These are phyloP conservation scores for Borealophlyctis nickersoniae DNA, from an alignment of 192 early-diverging fungal species.

Conservation along the genomic window DNA sequence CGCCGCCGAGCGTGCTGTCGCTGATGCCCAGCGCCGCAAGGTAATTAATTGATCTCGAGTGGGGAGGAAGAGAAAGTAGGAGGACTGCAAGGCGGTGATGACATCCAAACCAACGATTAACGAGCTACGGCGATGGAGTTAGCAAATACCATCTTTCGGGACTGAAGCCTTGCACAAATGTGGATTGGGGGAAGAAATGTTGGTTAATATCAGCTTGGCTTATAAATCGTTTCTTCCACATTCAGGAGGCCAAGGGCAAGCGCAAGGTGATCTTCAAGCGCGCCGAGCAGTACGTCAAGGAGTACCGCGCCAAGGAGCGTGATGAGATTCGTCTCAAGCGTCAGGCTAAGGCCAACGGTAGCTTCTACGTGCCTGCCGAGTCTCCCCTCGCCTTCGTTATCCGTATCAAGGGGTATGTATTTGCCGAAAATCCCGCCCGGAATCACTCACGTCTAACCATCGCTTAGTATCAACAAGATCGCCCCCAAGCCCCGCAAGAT, in stretches of 20 bases:
- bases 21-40: slow-evolving; percentile 44
- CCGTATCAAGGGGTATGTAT: slow-evolving; percentile 85
- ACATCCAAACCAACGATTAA: slow-evolving; percentile 24
- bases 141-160: slow-evolving; percentile 66
- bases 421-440: neutral
- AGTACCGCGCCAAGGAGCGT: slow-evolving; percentile 88
- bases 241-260: slow-evolving; percentile 51
- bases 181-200: slow-evolving; percentile 28
- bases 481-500: slow-evolving; percentile 99
- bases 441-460: neutral
- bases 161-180: slow-evolving; percentile 40
- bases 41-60: slow-evolving; percentile 28
- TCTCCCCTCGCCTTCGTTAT: slow-evolving; percentile 97
- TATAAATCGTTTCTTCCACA: neutral
- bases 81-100: slow-evolving; percentile 19
- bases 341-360: slow-evolving; percentile 85
- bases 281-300: slow-evolving; percentile 97
- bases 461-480: slow-evolving; percentile 92
- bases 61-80: neutral
- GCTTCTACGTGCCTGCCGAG: slow-evolving; percentile 94
- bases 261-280: slow-evolving; percentile 98
- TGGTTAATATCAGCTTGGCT: slow-evolving; percentile 1
- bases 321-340: slow-evolving; percentile 89
- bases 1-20: slow-evolving; percentile 52
- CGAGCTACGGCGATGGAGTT: slow-evolving; percentile 48